Conservation (phyloP, 805 yeast genomes). For the Metschnikowia lochheadii region DNA sequence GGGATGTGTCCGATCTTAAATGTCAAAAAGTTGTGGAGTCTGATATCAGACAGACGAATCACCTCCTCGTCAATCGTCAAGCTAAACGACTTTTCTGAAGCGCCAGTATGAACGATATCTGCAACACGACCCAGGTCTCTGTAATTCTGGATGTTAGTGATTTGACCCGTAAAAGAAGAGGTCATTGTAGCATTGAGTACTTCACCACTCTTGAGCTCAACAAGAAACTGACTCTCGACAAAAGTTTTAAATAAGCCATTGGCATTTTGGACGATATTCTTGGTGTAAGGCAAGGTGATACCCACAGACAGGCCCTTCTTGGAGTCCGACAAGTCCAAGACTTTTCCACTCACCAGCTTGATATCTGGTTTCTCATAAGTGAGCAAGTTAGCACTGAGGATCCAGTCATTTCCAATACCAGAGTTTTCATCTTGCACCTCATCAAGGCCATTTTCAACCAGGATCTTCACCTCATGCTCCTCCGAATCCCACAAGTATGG, state of each 20-base stretch:
- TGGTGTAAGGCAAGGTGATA: constrained; percentile 35
- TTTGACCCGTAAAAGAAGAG: constrained; percentile 26
- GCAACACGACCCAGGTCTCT: constrained; percentile 39
- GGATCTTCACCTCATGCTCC: constrained; percentile 25
- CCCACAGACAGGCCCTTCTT: constrained; percentile 26
- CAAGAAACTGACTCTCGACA: constrained; percentile 33
- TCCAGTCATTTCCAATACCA: constrained; percentile 53
- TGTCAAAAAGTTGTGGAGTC: constrained; percentile 28
- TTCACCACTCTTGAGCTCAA: constrained; percentile 37
- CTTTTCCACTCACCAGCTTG: constrained; percentile 35
- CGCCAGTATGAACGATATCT: constrained; percentile 24
- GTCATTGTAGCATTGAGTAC: constrained; percentile 26
- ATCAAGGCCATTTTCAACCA: constrained; percentile 16
- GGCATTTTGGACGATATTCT: constrained; percentile 36
- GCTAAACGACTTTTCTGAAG: constrained; percentile 17
- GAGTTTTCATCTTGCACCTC: constrained; percentile 13
- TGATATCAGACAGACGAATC: constrained; percentile 16
- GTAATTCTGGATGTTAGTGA: constrained; percentile 38
- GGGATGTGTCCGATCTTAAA: constrained; percentile 14
- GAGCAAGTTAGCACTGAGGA: constrained; percentile 51
- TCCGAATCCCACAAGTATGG: constrained; percentile 58
- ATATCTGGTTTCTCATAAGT: constrained; percentile 49
- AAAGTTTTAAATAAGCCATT: constrained; percentile 30
- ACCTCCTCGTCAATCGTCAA: constrained; percentile 20
- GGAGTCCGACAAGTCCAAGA: constrained; percentile 21